Evolutionary conservation across 768 basidiomycete species (phyloP).

Genomic region (Trametes sanguinea): DNA sequence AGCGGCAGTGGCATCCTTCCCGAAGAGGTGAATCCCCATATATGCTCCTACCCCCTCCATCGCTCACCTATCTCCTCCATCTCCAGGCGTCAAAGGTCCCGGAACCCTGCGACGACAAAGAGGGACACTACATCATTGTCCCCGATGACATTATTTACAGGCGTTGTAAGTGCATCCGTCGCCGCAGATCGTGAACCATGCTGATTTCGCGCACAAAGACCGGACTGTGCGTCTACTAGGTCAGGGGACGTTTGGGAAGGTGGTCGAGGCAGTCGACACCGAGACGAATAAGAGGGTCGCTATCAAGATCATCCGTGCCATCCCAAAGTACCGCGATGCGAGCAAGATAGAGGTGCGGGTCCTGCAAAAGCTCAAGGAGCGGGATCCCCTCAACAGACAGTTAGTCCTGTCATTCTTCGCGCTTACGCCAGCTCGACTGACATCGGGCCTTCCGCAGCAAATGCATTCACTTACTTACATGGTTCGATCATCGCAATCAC

Average conservation of each 20-base stretch:
- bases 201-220: constrained; percentile 52
- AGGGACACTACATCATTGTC: constrained; percentile 97
- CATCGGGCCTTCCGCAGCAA: constrained; percentile 56
- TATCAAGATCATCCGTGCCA: constrained; percentile 98
- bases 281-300: constrained; percentile 79
- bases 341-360: constrained; percentile 98
- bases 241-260: constrained; percentile 99
- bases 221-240: constrained; percentile 89
- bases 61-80: constrained; percentile 26
- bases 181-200: neutral
- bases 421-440: constrained; percentile 21
- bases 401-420: constrained; percentile 45
- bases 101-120: constrained; percentile 91
- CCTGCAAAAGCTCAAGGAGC: constrained; percentile 84
- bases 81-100: constrained; percentile 63
- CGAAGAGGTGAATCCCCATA: constrained; percentile 59
- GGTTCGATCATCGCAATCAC: constrained; percentile 97
- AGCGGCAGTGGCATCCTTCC: constrained; percentile 63
- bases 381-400: constrained; percentile 88
- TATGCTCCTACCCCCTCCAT: constrained; percentile 22
- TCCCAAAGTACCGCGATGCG: constrained; percentile 98
- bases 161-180: constrained; percentile 61
- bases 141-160: constrained; percentile 86
- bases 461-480: constrained; percentile 94
- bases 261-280: constrained; percentile 89